Base-by-base conservation (phyloP, 2,329 filamentous ascomycete genomes). In the Diaporthe helianthi region DNA sequence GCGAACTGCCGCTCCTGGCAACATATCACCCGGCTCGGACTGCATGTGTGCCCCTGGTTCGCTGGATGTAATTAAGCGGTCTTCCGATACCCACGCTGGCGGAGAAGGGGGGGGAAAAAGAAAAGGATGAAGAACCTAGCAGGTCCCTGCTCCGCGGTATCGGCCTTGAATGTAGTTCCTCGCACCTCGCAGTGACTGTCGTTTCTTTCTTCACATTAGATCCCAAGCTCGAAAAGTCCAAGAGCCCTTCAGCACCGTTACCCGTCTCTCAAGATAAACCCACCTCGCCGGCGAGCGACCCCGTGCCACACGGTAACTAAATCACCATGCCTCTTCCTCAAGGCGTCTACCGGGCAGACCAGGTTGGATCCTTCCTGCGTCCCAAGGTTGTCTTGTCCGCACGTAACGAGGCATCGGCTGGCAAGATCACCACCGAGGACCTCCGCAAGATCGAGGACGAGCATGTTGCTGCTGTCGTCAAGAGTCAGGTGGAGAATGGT, bases 281-380 rank as follows among this genome's bases (percentile, higher is more conserved):
- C 15, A 46, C 44, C n/a, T 33, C 10, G 58, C 47, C 44, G 29
- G 58, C 44, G 29, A 63, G 29, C 29, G n/a, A 4, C 31, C 29
- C 12, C 24, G 13, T 19, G 19, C 29, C 29, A 19, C 41, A 26
- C 22, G n/a, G 29, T n/a, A 53, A 38, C 64, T 8, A 47, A 3
- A 41, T n/a, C 22, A 69, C 17, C 46, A 82, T 83, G 80, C 76
- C 79, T 76, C 78, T 83, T 52, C 81, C 81, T 33, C 74, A 73
- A 24, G 81, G 80, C 67, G 79, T 83, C 75, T 83, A 83, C 75
- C 81, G 82, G 69, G 84, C 85, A 73, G 85, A 87, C 80, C 85
- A 87, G 73, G 85, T 87, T 73, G 85, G 85, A 64, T 87, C 84
- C 24, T 84, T 87, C 72, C 80, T 87, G 24, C 83, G 85, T 38